Base-by-base conservation (phyloP, 2,329 filamentous ascomycete genomes). In the Arachnomyces sp. region DNA sequence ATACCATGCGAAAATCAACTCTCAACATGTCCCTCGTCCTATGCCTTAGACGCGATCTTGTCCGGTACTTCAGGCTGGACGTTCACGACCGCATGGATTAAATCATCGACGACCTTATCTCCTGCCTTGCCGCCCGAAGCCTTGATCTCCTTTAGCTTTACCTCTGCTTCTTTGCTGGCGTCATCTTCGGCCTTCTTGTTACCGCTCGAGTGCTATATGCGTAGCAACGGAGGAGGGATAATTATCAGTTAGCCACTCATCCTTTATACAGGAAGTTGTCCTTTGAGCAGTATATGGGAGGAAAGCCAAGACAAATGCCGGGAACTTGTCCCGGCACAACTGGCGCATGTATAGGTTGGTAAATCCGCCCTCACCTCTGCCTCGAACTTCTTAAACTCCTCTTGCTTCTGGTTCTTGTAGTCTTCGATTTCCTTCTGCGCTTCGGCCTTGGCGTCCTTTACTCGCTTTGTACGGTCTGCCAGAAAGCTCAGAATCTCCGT, bases 391-490 rank as follows among this genome's bases (percentile, higher is more conserved):
- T 92, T 90, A 73, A 88, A 96, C 67, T 96, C 90, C 28, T 85
- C 77, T 59, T 98, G 92, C 73, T 95, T 98, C 55, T 82, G 70
- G 57, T 82, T 78, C 63, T 82, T 80, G 74, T 98, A 96, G 42
- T 87, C 84, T 52, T 95, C 86, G 59, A 98, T 95, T 66, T 98
- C 90, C 70, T 94, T 94, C 71, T 95, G 93, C 48, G 92, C 92
- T 68, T 98, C 92, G 60, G 86, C 81, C 61, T 90, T 86, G 49
- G 92, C 92, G 71, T 96, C 92, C 70, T 87, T 94, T 69, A 98
- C 87, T 62, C 88, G 82, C 75, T 95, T 95, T 47, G 92, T 95
- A 61, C 92, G 88, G 76, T 88, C 84, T 88, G 52, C 46, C 34
- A 30, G 7, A 29, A 25, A 14, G 28, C 13, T 45, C 16, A 38